A percentile compares a stretch with the other conserved stretches of the same genome.
phyloP scores from a whole-genome alignment of 257 asterid species.

The Henckelia pumila region DNA sequence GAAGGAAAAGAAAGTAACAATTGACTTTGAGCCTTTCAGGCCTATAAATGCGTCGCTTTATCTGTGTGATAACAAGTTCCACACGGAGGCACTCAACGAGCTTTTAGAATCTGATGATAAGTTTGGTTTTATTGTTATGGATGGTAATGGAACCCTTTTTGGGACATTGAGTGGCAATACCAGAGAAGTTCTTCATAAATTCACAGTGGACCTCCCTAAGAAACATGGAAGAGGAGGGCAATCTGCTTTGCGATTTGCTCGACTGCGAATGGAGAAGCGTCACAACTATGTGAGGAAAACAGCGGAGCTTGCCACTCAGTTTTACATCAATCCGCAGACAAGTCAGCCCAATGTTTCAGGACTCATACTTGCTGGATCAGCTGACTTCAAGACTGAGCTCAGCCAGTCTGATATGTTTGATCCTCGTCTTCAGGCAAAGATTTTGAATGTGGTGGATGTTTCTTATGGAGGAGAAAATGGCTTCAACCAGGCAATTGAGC shows the following conservation, averaged over 20 bases:
- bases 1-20: slow-evolving; percentile 43
- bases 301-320: slow-evolving; percentile 40
- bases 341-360: slow-evolving; percentile 42
- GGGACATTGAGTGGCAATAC: slow-evolving; percentile 47
- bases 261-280: slow-evolving; percentile 45
- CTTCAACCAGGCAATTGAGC: slow-evolving; percentile 41
- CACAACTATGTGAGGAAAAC: slow-evolving; percentile 44
- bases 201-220: slow-evolving; percentile 44
- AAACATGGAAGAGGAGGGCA: slow-evolving; percentile 51
- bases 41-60: slow-evolving; percentile 41
- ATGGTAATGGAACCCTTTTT: slow-evolving; percentile 44
- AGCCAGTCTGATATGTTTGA: slow-evolving; percentile 47
- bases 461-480: slow-evolving; percentile 48
- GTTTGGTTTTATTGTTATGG: slow-evolving; percentile 43
- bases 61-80: slow-evolving; percentile 40
- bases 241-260: slow-evolving; percentile 45
- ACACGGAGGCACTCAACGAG: slow-evolving; percentile 35
- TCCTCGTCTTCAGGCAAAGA: slow-evolving; percentile 40
- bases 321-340: slow-evolving; percentile 34
- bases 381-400: slow-evolving; percentile 45
- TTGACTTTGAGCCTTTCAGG: slow-evolving; percentile 44
- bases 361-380: slow-evolving; percentile 44
- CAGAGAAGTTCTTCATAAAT: slow-evolving; percentile 42
- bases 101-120: slow-evolving; percentile 37
- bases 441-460: slow-evolving; percentile 39